Conservation (phyloP, 805 yeast species). For the Yarrowia yakushimensis region DNA sequence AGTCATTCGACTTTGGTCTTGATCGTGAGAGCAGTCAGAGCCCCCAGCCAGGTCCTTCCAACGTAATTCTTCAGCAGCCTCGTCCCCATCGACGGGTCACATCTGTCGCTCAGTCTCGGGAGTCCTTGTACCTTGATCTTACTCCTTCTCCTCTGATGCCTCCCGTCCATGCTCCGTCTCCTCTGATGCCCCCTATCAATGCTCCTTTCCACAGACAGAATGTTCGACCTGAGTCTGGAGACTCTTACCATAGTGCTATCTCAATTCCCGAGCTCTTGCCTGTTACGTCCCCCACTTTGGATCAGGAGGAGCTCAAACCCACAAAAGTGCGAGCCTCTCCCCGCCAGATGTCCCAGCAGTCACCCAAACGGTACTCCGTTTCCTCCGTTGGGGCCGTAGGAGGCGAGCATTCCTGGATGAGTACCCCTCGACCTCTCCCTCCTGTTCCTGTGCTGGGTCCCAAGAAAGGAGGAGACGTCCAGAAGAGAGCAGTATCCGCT, state of each 20-base stretch:
- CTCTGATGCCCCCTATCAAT: neutral
- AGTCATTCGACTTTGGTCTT: slow-evolving; percentile 1
- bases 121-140: slow-evolving; percentile 9
- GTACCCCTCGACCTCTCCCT: slow-evolving; percentile 15
- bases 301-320: neutral
- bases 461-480: neutral
- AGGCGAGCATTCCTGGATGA: slow-evolving; percentile 12
- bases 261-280: neutral
- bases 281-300: neutral
- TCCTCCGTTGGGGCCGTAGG: neutral
- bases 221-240: neutral
- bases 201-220: neutral
- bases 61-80: neutral
- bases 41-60: neutral
- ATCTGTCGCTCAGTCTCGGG: slow-evolving; percentile 21
- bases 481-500: neutral
- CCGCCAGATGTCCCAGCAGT: slow-evolving; percentile 11
- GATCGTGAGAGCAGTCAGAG: neutral
- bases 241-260: neutral
- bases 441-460: neutral
- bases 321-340: slow-evolving; percentile 14
- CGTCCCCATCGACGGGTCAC: neutral
- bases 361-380: neutral
- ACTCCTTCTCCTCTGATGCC: neutral
- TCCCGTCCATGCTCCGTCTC: neutral